Evolutionary conservation across 2,329 filamentous ascomycete genomes (phyloP), one percentile per base, ranked within the genome.

Genomic region (Fusarium globosum): DNA sequence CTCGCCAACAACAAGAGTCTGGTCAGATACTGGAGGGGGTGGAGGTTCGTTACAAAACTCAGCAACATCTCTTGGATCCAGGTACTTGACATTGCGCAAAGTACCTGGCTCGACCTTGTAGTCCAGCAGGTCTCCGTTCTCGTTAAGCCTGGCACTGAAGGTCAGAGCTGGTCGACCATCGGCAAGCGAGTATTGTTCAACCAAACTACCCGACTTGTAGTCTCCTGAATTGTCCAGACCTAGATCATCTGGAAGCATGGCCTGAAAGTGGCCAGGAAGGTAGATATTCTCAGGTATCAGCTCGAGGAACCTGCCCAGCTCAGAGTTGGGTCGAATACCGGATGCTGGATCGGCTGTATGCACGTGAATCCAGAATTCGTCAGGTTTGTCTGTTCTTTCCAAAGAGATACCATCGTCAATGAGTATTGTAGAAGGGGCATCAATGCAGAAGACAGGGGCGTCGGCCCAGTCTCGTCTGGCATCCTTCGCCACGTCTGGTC

Each of bases 401-500:
- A 96, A 78, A 2, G 93, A 96, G 14, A 97, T 82, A 3, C 91
- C 94, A 78, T 97, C 94, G 74, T 97, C 94, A 65, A 96, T 92
- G 75, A 96, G 90, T 35, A 87, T 84, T 0, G 94, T 92, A 41
- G 82, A 83, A 26, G 86, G 85, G 35, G 88, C 86, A 77, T 97
- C 94, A 68, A 97, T 93, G 73, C 92, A 94, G 79, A 91, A 95
- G 4, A 93, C 88, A 1, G 86, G 88, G 28, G 89, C 78, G n/a
- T 85, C 77, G 1, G 48, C 83, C 88, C 90, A 93, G 59, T 90
- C 87, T 66, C 86, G 87, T 52, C 93, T 89, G 33, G 88, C 78
- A 16, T 83, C 82, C 7, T 79, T 79, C 15, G 88, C 84, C 26
- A 83, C 77, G 68, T 91, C 89, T 12, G 79, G 78, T 41, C 83